Evolutionary conservation across 2,329 filamentous ascomycete species (phyloP), one percentile per base, ranked within the genome.

Genomic region (Tetracladium maxilliforme): DNA sequence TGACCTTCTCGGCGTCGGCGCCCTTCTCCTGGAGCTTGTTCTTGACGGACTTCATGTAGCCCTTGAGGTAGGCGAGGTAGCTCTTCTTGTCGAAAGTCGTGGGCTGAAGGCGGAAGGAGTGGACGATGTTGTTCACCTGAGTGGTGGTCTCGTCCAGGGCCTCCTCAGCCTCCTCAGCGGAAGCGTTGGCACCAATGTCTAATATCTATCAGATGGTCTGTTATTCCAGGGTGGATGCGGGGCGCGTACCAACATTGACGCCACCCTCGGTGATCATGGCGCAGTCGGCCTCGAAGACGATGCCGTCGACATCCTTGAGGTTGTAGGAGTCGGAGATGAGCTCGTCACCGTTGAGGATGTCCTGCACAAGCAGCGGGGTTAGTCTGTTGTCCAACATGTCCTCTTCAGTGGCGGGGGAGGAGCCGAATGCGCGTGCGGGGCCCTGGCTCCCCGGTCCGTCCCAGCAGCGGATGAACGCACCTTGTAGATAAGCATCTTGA

Each of bases 171-270:
- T 79, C 87, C 64, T 95, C 90, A 34, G 90, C 86, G 43, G 87
- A 95, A 43, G 90, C 81, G 60, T 98, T 98, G 65, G 86, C 90
- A 54, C 90, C 90, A 45, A 68, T 90, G 55, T 90, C 79, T 83
- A 29, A 16, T 6, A 27, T 16, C 21, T 11, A 4, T 14, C 19
- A 5, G 25, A n/a, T 8, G 7, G 6, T 10, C 16, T 13, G 7
- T 11, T 21, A 17, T 10, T 28, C 14, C 22, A 23, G 18, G 19
- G 22, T 9, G 13, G 20, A 16, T 16, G 24, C 23, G 30, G 17
- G 25, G 21, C 30, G 40, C 41, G 29, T 53, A 84, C 79, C 64
- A 48, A 92, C 71, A 38, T 67, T 54, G 48, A 87, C 72, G 36
- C 55, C 70, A 37, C 73, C 83, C 55, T 86, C 64, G 32, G 70